These are phyloP conservation scores for Citrus inodora DNA, from an alignment of 345 rosid genomes.

Conservation along the genomic window DNA sequence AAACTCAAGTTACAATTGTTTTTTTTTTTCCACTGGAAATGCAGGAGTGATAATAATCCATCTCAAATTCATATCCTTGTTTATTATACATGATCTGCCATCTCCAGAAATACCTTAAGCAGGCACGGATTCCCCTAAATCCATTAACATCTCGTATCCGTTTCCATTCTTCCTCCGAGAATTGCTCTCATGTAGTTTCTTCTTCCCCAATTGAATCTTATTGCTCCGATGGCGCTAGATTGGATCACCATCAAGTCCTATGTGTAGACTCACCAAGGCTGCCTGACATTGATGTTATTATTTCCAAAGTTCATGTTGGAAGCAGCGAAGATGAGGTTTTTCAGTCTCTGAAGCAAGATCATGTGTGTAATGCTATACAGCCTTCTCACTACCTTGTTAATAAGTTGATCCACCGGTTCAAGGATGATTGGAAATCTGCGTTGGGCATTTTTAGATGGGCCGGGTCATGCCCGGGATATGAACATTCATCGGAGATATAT, in stretches of 20 bases:
- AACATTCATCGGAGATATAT: constrained; percentile 36
- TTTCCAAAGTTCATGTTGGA: constrained; percentile 33
- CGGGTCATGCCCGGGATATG: constrained; percentile 39
- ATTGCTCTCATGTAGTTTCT: constrained; percentile 19
- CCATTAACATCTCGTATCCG: constrained; percentile 16
- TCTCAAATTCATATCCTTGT: neutral
- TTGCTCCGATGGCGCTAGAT: neutral
- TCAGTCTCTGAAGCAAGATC: constrained; percentile 35
- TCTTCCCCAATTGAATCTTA: constrained; percentile 23
- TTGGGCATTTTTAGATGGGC: constrained; percentile 76
- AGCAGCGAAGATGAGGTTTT: constrained; percentile 48
- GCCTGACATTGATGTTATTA: constrained; percentile 26
- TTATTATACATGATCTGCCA: constrained; percentile 29
- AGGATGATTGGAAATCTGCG: constrained; percentile 84
- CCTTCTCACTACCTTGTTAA: constrained; percentile 45
- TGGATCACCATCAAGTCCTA: constrained; percentile 11
- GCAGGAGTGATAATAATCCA: constrained; percentile 14
- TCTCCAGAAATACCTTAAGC: constrained; percentile 18
- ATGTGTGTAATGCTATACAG: constrained; percentile 29
- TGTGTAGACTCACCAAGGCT: constrained; percentile 8
- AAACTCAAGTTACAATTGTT: neutral
- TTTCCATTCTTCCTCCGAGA: constrained; percentile 14
- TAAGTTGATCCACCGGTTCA: constrained; percentile 55
- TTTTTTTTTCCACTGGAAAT: neutral
- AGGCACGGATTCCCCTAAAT: constrained; percentile 12